Conservation (phyloP, 2,329 filamentous ascomycete species). For the Colletotrichum aenigma region DNA sequence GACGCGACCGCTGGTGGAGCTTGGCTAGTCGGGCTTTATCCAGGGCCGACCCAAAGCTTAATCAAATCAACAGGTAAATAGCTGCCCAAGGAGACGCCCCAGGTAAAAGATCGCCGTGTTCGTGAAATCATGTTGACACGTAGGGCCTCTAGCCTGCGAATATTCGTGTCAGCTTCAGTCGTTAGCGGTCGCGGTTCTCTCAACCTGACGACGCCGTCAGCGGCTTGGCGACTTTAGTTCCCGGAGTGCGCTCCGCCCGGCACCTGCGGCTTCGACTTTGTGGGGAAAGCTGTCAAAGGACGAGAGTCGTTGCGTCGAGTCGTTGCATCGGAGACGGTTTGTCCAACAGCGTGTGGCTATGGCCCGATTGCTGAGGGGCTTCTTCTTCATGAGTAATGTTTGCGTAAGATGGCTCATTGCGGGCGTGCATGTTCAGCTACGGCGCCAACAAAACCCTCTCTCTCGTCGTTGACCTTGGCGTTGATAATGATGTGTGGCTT, state of each 20-base stretch:
- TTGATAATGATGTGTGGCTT: slow-evolving; percentile 11
- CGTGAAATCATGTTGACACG: not conserved
- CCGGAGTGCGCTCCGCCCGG: not conserved
- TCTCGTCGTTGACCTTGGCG: slow-evolving; percentile 6
- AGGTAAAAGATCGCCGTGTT: not conserved
- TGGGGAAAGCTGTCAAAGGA: not conserved
- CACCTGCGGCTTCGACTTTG: not conserved
- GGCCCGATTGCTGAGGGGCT: not conserved
- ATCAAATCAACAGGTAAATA: not conserved
- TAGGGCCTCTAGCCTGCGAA: not conserved
- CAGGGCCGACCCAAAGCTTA: not conserved
- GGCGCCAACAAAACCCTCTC: not conserved
- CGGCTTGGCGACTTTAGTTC: not conserved
- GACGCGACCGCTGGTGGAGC: not conserved
- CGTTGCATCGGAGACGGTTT: not conserved
- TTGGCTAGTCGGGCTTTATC: not conserved
- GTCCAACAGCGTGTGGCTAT: not conserved
- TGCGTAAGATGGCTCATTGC: not conserved
- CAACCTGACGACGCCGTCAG: not conserved
- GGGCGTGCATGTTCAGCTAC: not conserved
- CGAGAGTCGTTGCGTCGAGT: not conserved
- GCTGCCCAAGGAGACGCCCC: not conserved
- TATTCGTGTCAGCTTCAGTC: not conserved
- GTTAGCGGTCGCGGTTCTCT: not conserved
- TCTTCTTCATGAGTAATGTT: not conserved